Base-by-base conservation (phyloP, 176 grass and related monocot species). In the Rhynchospora breviuscula region DNA sequence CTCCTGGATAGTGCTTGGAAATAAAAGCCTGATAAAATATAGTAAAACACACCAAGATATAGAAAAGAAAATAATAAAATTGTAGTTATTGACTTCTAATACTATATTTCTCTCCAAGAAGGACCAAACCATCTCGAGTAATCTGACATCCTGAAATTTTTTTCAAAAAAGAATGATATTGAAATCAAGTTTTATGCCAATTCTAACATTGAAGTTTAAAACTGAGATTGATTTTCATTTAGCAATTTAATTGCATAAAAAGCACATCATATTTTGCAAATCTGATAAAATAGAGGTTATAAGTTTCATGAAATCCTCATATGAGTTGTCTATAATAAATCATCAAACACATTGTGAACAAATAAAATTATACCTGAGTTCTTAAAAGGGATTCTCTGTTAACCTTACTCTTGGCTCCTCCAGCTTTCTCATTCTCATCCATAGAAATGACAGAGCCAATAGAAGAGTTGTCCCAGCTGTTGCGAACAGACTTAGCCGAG, bases 71-170 rank as follows among this genome's bases (percentile, higher is more conserved):
- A 82, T 7, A 25, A 23, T 17, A 29, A 45, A 18, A 40, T 67
- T 17, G 63, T 80, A 69, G 12, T 72, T 80, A 52, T 22, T 67
- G 82, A 29, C 26, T 29, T 29, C 26, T 29, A 29, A 29, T 85
- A 89, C 92, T 83, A 85, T 89, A 91, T 91, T 93, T 98, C 88
- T 94, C 90, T 63, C 95, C 95, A 71, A 98, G 69, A 23, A 91
- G 89, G 73, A 98, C 90, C 68, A 98, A 79, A 87, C 91, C 95
- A 84, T 98, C 92, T 75, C 95, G 86, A 85, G 95, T 91, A 84
- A 98, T 94, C 83, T 92, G 92, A 86, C 82, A 84, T 77, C 92
- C 95, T 98, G 86, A 59, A 87, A 90, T 51, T 51, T 25, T 60
- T 54, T 51, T 2, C 0, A 29, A 78, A 82, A n/a, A 83, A 73